Conservation (phyloP, 345 rosid species). For the Sisymbrium altissimum region DNA sequence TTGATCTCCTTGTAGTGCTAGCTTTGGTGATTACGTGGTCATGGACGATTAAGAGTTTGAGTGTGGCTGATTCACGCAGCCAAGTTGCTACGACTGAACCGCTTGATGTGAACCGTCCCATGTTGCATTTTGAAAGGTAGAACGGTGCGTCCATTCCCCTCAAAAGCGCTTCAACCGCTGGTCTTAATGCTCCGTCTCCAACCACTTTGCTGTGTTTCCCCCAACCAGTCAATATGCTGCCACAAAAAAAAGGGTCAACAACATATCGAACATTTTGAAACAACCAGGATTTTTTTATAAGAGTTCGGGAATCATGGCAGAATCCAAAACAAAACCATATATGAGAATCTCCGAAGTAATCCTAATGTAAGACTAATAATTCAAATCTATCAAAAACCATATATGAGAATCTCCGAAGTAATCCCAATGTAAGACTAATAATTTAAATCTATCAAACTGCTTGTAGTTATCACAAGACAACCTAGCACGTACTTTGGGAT, state of each 20-base stretch:
- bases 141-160: conserved; percentile 81
- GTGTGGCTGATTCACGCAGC: conserved; percentile 78
- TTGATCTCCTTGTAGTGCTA: background rate
- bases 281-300: background rate
- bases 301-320: background rate
- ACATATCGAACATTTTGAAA: background rate
- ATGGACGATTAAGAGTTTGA: conserved; percentile 65
- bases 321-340: background rate
- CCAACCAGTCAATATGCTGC: conserved; percentile 96
- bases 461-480: background rate
- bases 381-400: background rate
- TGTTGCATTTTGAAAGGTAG: conserved; percentile 61
- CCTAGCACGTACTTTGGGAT: background rate
- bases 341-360: background rate
- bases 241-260: conserved; percentile 1
- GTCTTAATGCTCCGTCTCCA: conserved; percentile 74
- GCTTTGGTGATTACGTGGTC: conserved; percentile 33
- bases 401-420: background rate
- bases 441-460: background rate
- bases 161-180: conserved; percentile 70
- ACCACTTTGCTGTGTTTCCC: conserved; percentile 96
- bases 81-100: conserved; percentile 81
- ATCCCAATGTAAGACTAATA: background rate
- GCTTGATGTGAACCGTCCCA: conserved; percentile 72
- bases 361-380: background rate